These are phyloP conservation scores for Xylaria polymorpha DNA, from an alignment of 2,329 filamentous ascomycete genomes.

Conservation along the genomic window DNA sequence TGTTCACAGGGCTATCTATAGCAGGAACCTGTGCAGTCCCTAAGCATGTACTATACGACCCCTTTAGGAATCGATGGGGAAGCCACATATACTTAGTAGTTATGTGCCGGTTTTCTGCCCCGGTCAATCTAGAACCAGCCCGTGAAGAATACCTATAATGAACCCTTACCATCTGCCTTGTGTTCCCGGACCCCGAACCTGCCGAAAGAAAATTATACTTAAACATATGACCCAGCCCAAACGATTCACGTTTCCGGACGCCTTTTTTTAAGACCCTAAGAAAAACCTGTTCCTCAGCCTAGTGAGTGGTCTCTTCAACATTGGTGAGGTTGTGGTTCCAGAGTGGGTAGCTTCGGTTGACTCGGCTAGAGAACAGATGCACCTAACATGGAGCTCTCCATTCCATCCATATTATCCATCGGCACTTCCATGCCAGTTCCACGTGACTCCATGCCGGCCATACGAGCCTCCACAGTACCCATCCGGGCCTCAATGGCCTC, in stretches of 20 bases:
- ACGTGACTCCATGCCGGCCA: constrained; percentile 54
- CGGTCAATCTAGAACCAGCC: constrained; percentile 27
- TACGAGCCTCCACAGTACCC: constrained; percentile 52
- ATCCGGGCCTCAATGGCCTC: constrained; percentile 62
- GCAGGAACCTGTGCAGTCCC: neutral
- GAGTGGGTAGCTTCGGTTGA: neutral
- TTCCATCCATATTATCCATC: constrained; percentile 54
- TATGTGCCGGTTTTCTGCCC: constrained; percentile 25
- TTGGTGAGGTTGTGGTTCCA: too few relatives aligned
- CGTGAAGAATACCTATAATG: constrained; percentile 30
- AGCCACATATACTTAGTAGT: neutral
- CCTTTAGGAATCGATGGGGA: constrained; percentile 6
- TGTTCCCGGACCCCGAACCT: constrained; percentile 30
- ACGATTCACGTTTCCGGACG: constrained; percentile 33
- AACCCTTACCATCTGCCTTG: constrained; percentile 36
- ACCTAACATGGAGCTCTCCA: constrained; percentile 52
- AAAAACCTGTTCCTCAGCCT: neutral
- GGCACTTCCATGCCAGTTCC: constrained; percentile 53
- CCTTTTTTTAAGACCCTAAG: constrained; percentile 33
- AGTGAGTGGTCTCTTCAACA: neutral
- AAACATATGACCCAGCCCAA: constrained; percentile 32
- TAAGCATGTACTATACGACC: constrained; percentile 4
- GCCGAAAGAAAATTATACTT: constrained; percentile 32
- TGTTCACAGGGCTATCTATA: neutral
- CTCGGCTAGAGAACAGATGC: constrained; percentile 51